Percentiles rank a stretch among this genome's conserved stretches.
phyloP scores from a whole-genome alignment of 2,329 filamentous ascomycete species.

The Venturia aucupariae region DNA sequence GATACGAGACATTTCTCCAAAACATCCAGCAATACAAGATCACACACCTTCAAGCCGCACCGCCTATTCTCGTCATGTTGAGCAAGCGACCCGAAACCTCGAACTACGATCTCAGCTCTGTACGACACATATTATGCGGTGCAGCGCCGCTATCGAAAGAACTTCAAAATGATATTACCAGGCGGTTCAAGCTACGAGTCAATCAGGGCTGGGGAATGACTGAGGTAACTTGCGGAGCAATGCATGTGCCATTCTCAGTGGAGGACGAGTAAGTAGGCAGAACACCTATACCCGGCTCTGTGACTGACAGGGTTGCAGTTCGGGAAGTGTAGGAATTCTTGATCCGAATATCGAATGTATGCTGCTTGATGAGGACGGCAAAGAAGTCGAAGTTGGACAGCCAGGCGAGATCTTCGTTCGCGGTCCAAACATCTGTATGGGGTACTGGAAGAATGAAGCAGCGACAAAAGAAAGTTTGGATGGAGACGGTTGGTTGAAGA shows the following conservation, averaged over 20 bases:
- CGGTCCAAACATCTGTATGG: constrained; percentile 32
- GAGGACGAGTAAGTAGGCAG: constrained; percentile 23
- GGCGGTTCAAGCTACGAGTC: constrained; percentile 27
- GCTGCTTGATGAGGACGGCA: constrained; percentile 34
- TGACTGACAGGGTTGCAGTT: constrained; percentile 17
- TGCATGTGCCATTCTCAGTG: constrained; percentile 27
- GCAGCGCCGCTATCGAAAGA: constrained; percentile 35
- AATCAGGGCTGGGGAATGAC: constrained; percentile 35
- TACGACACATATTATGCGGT: constrained; percentile 33
- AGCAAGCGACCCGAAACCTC: constrained; percentile 34
- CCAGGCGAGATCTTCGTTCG: constrained; percentile 33
- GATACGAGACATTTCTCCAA: constrained; percentile 31
- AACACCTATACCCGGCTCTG: not conserved
- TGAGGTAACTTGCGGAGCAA: constrained; percentile 33
- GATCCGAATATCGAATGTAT: constrained; percentile 32
- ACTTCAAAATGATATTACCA: constrained; percentile 31
- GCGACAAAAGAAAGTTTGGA: constrained; percentile 30
- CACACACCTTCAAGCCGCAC: constrained; percentile 33
- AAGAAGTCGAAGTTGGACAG: constrained; percentile 29
- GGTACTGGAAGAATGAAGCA: constrained; percentile 33
- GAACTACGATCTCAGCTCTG: constrained; percentile 32
- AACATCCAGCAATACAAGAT: constrained; percentile 30
- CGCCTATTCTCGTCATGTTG: constrained; percentile 36
- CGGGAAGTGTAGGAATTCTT: constrained; percentile 32
- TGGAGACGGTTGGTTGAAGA: constrained; percentile 31